phyloP scores from a whole-genome alignment of 345 rosid species.

The Eucalyptus sp. region DNA sequence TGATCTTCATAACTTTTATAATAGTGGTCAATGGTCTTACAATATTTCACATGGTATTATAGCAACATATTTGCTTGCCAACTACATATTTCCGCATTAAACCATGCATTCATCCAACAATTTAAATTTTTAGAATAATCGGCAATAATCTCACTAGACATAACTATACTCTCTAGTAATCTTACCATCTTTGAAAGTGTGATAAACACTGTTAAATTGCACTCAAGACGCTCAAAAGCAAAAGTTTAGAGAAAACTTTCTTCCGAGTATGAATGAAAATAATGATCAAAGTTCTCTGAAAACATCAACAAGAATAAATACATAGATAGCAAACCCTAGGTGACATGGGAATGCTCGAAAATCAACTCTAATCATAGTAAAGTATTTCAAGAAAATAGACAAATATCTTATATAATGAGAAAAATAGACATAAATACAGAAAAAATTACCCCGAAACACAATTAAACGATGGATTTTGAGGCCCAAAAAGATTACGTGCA shows the following conservation, averaged over 20 bases:
- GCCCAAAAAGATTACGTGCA: no score
- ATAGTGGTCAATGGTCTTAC: no score
- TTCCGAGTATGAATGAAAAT: neutral
- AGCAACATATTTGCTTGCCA: no score
- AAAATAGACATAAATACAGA: neutral
- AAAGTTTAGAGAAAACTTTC: neutral
- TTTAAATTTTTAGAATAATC: no score
- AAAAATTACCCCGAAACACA: no score
- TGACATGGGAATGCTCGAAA: neutral
- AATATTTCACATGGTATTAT: no score
- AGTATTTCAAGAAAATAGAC: neutral
- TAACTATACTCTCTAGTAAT: neutral
- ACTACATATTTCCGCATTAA: no score
- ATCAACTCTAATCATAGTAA: neutral
- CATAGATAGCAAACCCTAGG: neutral
- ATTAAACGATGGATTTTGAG: no score
- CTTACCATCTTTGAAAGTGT: accelerated
- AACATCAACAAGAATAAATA: neutral
- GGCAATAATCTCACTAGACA: accelerated
- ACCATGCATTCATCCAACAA: accelerated
- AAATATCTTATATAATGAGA: neutral
- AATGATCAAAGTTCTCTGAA: neutral
- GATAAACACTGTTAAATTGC: neutral
- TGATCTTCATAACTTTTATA: neutral
- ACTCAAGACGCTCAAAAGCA: accelerated